A percentile compares a stretch with the other conserved stretches of the same genome.
phyloP scores from a whole-genome alignment of 345 rosid genomes.

The Trapa incisa region DNA sequence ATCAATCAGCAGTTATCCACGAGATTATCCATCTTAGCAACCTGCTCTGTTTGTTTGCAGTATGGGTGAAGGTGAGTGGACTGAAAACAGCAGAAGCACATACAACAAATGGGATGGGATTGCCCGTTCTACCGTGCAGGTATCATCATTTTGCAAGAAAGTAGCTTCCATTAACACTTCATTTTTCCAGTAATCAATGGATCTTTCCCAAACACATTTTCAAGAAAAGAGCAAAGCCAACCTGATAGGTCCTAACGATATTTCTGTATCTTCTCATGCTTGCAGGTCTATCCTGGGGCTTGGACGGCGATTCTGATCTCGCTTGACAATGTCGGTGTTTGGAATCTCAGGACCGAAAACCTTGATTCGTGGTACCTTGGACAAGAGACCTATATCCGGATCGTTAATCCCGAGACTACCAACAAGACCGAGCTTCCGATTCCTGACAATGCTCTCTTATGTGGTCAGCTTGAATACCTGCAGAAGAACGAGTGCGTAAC shows the following conservation, averaged over 20 bases:
- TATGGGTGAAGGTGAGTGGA: slow-evolving; percentile 98
- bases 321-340: slow-evolving; percentile 89
- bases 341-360: slow-evolving; percentile 93
- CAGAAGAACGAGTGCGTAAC: slow-evolving; percentile 73
- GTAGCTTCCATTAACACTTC: background rate
- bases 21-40: too few species aligned
- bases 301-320: slow-evolving; percentile 92
- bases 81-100: slow-evolving; percentile 90
- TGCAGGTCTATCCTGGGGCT: slow-evolving; percentile 89
- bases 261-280: background rate
- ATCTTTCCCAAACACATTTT: background rate
- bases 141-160: slow-evolving; percentile 7
- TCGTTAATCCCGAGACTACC: slow-evolving; percentile 76
- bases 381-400: slow-evolving; percentile 86
- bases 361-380: slow-evolving; percentile 98
- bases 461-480: slow-evolving; percentile 59
- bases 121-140: slow-evolving; percentile 87
- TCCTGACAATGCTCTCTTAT: slow-evolving; percentile 83
- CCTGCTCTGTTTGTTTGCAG: slow-evolving; percentile 23
- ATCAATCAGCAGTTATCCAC: too few species aligned
- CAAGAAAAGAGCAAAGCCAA: background rate
- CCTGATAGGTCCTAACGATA: background rate
- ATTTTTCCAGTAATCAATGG: background rate
- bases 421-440: slow-evolving; percentile 82
- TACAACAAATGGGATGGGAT: slow-evolving; percentile 99